phyloP scores from a whole-genome alignment of 768 basidiomycete species.

The Pholiota conissans region DNA sequence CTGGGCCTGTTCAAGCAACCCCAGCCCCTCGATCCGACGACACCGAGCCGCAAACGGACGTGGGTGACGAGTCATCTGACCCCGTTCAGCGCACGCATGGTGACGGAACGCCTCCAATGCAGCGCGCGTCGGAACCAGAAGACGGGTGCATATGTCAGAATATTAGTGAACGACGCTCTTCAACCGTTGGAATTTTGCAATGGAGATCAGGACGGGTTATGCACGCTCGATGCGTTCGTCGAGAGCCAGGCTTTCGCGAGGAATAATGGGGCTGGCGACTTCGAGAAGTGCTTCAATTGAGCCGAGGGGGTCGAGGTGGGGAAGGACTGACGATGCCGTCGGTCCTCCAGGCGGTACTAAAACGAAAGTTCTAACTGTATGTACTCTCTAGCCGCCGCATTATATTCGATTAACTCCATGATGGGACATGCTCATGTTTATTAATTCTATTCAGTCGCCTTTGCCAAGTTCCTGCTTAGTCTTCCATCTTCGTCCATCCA shows the following conservation, averaged over 20 bases:
- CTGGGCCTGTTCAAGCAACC: slow-evolving; percentile 52
- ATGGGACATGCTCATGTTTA: too few relatives aligned
- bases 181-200: slow-evolving; percentile 65
- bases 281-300: slow-evolving; percentile 49
- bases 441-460: too few relatives aligned
- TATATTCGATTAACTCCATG: too few relatives aligned
- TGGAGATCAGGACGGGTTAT: slow-evolving; percentile 54
- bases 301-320: neutral
- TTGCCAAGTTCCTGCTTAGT: too few relatives aligned
- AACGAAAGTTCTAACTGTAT: neutral
- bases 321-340: neutral
- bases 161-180: slow-evolving; percentile 78
- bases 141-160: slow-evolving; percentile 53
- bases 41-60: slow-evolving; percentile 32
- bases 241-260: slow-evolving; percentile 69
- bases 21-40: slow-evolving; percentile 30
- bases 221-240: slow-evolving; percentile 64
- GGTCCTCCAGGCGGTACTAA: neutral
- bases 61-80: slow-evolving; percentile 65
- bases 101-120: slow-evolving; percentile 59
- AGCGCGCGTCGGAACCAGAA: neutral
- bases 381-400: neutral
- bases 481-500: too few relatives aligned
- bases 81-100: slow-evolving; percentile 75
- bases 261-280: slow-evolving; percentile 70